Conservation (phyloP, 345 rosid species). For the Ceriops zippeliana region DNA sequence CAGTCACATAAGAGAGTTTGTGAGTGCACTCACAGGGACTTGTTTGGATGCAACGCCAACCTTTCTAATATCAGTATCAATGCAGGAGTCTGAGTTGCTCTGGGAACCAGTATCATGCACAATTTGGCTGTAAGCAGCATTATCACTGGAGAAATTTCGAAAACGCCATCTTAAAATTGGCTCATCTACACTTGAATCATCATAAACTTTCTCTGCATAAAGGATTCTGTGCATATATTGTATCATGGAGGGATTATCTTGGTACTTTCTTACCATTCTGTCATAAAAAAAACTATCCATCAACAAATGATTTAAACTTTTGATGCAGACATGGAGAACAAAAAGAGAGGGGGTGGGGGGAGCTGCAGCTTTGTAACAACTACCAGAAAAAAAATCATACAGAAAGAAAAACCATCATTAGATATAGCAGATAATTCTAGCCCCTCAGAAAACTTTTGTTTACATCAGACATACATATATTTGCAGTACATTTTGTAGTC, state of each 20-base stretch:
- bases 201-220: conserved; percentile 71
- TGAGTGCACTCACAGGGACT: conserved; percentile 31
- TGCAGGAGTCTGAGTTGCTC: conserved; percentile 16
- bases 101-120: conserved; percentile 24
- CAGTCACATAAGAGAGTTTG: neutral
- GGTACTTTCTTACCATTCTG: conserved; percentile 56
- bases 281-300: conserved; percentile 16
- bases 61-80: conserved; percentile 15
- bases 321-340: neutral
- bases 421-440: neutral
- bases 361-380: no score
- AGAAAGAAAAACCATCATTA: neutral
- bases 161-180: conserved; percentile 69
- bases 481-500: neutral
- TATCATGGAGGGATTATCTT: conserved; percentile 52
- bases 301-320: neutral
- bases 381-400: no score
- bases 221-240: conserved; percentile 54
- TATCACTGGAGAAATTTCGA: conserved; percentile 54
- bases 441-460: neutral
- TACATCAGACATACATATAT: neutral
- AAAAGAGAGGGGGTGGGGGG: no score
- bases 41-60: conserved; percentile 22
- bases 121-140: conserved; percentile 21
- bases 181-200: conserved; percentile 49